Evolutionary conservation across 2,329 filamentous ascomycete species (phyloP).

Genomic region (Cytospora paraplurivora): DNA sequence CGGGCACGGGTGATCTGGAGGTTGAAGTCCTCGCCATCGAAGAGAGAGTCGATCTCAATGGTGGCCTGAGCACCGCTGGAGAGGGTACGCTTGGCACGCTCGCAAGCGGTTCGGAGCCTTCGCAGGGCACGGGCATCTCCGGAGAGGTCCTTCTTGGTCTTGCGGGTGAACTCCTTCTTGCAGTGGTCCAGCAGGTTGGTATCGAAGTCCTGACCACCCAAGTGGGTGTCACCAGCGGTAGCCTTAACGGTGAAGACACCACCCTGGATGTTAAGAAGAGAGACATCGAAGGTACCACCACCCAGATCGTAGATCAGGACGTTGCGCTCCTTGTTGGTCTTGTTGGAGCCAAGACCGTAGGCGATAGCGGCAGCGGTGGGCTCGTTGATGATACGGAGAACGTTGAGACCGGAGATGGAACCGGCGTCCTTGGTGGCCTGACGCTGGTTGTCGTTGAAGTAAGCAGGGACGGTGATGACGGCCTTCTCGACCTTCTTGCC

Average conservation of each 20-base stretch:
- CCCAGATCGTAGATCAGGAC: constrained; percentile 99
- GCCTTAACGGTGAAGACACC: constrained; percentile 99
- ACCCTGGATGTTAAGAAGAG: constrained; percentile 96
- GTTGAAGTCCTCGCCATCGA: constrained; percentile 97
- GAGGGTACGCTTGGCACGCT: constrained; percentile 98
- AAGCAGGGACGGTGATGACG: constrained; percentile 97
- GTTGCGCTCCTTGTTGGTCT: constrained; percentile 96
- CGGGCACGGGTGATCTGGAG: constrained; percentile 96
- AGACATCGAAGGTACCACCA: constrained; percentile 99
- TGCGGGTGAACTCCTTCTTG: constrained; percentile 88
- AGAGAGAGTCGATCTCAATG: constrained; percentile 98
- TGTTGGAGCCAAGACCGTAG: constrained; percentile 94
- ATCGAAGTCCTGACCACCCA: constrained; percentile 96
- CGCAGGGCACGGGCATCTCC: constrained; percentile 89
- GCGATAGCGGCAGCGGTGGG: constrained; percentile 97
- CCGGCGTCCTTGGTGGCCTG: constrained; percentile 99
- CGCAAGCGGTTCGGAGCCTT: constrained; percentile 94
- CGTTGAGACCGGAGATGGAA: constrained; percentile 95
- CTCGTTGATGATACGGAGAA: constrained; percentile 99
- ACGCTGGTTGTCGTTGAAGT: constrained; percentile 99
- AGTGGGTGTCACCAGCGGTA: constrained; percentile 94
- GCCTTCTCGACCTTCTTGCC: constrained; percentile 99
- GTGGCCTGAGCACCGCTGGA: constrained; percentile 97
- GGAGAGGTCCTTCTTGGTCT: constrained; percentile 78
- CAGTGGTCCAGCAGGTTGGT: constrained; percentile 95